Percentiles rank a stretch among this genome's conserved stretches.
phyloP scores from a whole-genome alignment of 225 moss, liverwort and hornwort species.

The Rhytidiadelphus loreus region DNA sequence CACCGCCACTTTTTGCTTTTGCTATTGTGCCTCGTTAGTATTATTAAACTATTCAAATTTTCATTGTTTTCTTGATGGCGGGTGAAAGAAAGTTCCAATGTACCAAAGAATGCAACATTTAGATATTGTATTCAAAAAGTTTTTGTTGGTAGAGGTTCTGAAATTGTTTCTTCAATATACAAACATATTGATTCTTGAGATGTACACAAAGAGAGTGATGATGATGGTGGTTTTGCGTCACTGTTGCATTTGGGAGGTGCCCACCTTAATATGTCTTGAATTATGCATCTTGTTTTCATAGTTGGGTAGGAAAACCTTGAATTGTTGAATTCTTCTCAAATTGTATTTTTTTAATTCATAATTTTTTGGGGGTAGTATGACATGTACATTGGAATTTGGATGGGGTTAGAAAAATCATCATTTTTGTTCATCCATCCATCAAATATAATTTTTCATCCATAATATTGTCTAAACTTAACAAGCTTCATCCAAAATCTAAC shows the following conservation, averaged over 20 bases:
- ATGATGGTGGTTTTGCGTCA: no score
- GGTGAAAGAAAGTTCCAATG: no score
- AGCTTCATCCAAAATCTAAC: background rate
- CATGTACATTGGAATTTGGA: background rate
- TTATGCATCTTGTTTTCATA: no score
- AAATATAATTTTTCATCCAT: background rate
- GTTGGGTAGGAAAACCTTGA: no score
- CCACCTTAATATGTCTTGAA: no score
- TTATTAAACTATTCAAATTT: no score
- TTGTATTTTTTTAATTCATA: background rate
- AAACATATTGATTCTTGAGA: background rate
- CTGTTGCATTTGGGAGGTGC: no score
- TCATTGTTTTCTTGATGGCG: no score
- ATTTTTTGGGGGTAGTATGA: fast-evolving
- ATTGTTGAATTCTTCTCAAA: background rate
- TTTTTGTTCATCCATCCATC: background rate
- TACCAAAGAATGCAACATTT: fast-evolving
- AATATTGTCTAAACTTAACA: background rate
- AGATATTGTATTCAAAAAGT: background rate
- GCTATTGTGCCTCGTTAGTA: no score
- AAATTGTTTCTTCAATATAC: fast-evolving
- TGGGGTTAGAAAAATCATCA: background rate
- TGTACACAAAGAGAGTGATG: background rate
- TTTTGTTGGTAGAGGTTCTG: background rate
- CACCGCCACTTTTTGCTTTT: no score